Evolutionary conservation across 129 eudicot species (phyloP), one percentile per base, ranked within the genome.

Genomic region (Mikania micrantha): DNA sequence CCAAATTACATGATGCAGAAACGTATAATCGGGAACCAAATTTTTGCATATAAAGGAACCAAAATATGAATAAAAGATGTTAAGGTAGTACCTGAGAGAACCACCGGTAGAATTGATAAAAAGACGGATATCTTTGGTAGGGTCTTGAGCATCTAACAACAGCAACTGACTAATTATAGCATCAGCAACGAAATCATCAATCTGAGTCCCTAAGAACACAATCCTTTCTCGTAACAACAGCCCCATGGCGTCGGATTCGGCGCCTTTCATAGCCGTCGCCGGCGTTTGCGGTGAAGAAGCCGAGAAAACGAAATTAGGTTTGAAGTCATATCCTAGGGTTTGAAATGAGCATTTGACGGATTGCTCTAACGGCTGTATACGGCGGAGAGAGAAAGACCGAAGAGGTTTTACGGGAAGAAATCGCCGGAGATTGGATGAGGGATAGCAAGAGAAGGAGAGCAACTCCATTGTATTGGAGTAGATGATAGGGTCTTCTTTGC

Each of bases 151-250:
- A 76, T 93, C 99, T 79, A 93, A 69, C 88, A 89, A 67, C 27
- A 94, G 76, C 79, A 94, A 66, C 88, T 94, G 95, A 85, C 99
- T 89, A 36, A 89, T 83, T 22, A 87, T 79, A 64, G 90, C 80
- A 68, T 94, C 99, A n/a, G 99, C 99, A 31, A 82, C 85, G 59
- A 88, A 85, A 75, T 91, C 98, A 64, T 91, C 96, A 60, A 92
- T 92, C 17, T 70, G 66, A 59, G 72, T 73, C 13, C 95, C 95
- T 79, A 92, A 64, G 39, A 92, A 92, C 53, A 92, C 91, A 4
- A 92, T 92, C 69, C 98, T 85, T 63, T 92, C 98, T 45, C 56
- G 90, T 27, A 92, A 75, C 62, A 92, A 31, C 59, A 92, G 60
- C 34, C 98, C 96, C 95, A 88, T 86, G 2, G 79, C 96, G 50